phyloP scores from a whole-genome alignment of 768 basidiomycete species.

The Macrolepiota fuliginosa region DNA sequence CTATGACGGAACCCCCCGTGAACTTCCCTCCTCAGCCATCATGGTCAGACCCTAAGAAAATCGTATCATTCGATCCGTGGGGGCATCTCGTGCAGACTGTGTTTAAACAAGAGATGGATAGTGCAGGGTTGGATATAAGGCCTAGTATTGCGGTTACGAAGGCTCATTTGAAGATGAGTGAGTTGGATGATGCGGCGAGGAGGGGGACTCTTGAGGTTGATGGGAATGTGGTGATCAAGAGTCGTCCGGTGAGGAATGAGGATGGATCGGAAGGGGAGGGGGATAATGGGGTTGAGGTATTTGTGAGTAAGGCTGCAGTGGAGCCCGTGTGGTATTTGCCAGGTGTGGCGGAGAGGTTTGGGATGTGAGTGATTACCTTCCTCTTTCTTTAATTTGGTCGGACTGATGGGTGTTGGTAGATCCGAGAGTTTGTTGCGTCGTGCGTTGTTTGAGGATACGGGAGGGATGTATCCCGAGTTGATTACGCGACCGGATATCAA shows the following conservation, averaged over 20 bases:
- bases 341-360: conserved; percentile 91
- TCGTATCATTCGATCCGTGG: conserved; percentile 93
- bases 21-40: conserved; percentile 69
- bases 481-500: conserved; percentile 96
- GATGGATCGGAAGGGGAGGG: conserved; percentile 54
- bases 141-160: conserved; percentile 94
- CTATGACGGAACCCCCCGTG: conserved; percentile 82
- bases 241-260: conserved; percentile 56
- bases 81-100: conserved; percentile 82
- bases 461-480: conserved; percentile 94
- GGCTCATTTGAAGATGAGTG: conserved; percentile 92
- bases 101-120: conserved; percentile 60
- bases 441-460: conserved; percentile 95
- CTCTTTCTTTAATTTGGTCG: background rate
- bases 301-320: conserved; percentile 88
- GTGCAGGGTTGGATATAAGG: conserved; percentile 72
- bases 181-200: conserved; percentile 80
- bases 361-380: conserved; percentile 57
- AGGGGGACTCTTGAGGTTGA: conserved; percentile 75
- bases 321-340: conserved; percentile 97
- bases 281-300: conserved; percentile 80
- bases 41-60: conserved; percentile 77
- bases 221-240: conserved; percentile 77
- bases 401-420: conserved; percentile 31
- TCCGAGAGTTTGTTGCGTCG: conserved; percentile 83